Evolutionary conservation across 345 rosid species (phyloP).

Genomic region (Clausena lansium): DNA sequence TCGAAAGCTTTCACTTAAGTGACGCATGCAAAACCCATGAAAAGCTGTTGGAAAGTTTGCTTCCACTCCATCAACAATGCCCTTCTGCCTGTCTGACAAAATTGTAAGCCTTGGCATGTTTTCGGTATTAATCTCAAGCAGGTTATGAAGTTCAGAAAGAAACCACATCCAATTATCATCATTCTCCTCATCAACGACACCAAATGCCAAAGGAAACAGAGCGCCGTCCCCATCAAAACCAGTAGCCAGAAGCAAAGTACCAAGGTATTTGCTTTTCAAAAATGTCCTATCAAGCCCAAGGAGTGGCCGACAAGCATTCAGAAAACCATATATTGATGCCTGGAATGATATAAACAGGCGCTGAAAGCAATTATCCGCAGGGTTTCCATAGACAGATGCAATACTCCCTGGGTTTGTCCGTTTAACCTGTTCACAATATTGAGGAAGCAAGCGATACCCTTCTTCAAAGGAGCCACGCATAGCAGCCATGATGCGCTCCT

Average conservation of each 20-base stretch:
- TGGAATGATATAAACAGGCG: constrained; percentile 95
- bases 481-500: constrained; percentile 94
- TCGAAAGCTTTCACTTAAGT: constrained; percentile 88
- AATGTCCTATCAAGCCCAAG: constrained; percentile 87
- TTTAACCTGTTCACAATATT: constrained; percentile 86
- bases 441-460: constrained; percentile 93
- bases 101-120: constrained; percentile 98
- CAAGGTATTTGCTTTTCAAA: constrained; percentile 89
- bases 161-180: constrained; percentile 99
- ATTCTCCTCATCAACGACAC: constrained; percentile 93
- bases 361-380: constrained; percentile 76
- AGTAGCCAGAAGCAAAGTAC: constrained; percentile 90
- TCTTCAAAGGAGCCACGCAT: constrained; percentile 99
- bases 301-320: constrained; percentile 93
- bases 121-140: constrained; percentile 89
- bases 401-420: constrained; percentile 90
- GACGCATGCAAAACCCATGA: constrained; percentile 97
- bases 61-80: constrained; percentile 90
- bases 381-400: constrained; percentile 83
- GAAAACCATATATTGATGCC: constrained; percentile 94
- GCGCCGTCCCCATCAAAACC: constrained; percentile 98
- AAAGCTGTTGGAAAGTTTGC: constrained; percentile 93
- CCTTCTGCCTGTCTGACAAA: constrained; percentile 87
- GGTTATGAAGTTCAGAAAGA: constrained; percentile 86
- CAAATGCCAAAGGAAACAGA: constrained; percentile 89